Percentiles rank a stretch among this genome's conserved stretches.
Conservation (phyloP, 805 yeast genomes). For the Pichia phayaonensis region DNA sequence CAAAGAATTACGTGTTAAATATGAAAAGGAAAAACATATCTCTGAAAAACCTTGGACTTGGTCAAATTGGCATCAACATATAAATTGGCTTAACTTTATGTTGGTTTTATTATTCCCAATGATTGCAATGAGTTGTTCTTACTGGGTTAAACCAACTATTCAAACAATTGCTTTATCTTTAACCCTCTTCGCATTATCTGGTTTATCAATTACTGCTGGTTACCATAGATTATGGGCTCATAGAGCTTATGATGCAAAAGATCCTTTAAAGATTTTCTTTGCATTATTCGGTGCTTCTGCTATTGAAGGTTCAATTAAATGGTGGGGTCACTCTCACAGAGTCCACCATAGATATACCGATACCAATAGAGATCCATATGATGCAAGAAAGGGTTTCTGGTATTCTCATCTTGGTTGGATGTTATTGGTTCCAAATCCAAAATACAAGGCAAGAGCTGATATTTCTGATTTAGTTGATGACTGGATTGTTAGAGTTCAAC, state of each 20-base stretch:
- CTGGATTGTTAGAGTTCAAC: constrained; percentile 76
- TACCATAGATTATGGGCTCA: constrained; percentile 79
- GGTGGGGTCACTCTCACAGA: constrained; percentile 88
- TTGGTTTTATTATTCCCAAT: constrained; percentile 57
- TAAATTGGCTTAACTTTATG: constrained; percentile 70
- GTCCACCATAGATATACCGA: constrained; percentile 84
- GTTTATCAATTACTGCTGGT: constrained; percentile 77
- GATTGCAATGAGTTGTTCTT: constrained; percentile 41
- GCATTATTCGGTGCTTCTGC: constrained; percentile 80
- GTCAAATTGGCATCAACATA: constrained; percentile 62
- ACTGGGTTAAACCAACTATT: constrained; percentile 39
- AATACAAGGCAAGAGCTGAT: constrained; percentile 73
- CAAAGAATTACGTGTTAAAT: constrained; percentile 35
- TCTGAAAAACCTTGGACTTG: constrained; percentile 75
- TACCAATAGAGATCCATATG: constrained; percentile 77
- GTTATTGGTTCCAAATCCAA: constrained; percentile 74
- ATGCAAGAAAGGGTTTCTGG: constrained; percentile 80
- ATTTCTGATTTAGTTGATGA: constrained; percentile 72
- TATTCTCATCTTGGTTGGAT: constrained; percentile 84
- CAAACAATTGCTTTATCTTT: constrained; percentile 43
- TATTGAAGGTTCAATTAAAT: constrained; percentile 77
- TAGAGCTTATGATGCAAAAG: constrained; percentile 57
- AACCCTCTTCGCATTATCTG: constrained; percentile 49
- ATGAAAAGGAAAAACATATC: constrained; percentile 44
- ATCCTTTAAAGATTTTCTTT: constrained; percentile 53